Conservation (phyloP, 2,329 filamentous ascomycete genomes). For the Colletotrichum sublineola region DNA sequence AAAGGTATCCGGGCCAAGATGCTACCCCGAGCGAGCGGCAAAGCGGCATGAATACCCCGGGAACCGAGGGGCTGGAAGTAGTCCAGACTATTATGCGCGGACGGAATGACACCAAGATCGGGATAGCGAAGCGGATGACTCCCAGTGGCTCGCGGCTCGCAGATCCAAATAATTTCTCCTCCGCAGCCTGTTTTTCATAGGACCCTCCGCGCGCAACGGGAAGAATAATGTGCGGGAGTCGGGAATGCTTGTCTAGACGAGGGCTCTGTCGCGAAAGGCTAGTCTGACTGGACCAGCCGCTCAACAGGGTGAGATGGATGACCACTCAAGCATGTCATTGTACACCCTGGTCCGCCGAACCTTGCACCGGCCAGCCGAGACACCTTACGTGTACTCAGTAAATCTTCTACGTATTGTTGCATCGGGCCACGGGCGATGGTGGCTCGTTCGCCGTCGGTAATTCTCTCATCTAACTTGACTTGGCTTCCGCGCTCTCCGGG, state of each 20-base stretch:
- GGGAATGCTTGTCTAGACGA: not conserved
- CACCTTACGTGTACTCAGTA: slow-evolving; percentile 19
- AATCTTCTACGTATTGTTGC: slow-evolving; percentile 41
- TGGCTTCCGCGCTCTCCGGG: not conserved
- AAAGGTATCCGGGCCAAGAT: slow-evolving; percentile 38
- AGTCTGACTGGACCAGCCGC: slow-evolving; percentile 7
- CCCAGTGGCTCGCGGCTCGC: not conserved
- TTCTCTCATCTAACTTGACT: slow-evolving; percentile 3
- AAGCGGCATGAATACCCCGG: not conserved
- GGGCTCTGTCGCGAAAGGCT: slow-evolving; percentile 23
- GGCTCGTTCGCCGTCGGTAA: not conserved
- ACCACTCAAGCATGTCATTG: not conserved
- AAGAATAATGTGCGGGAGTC: slow-evolving; percentile 2
- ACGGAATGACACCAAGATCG: not conserved
- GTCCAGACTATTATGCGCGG: not conserved
- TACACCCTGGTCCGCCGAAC: slow-evolving; percentile 20
- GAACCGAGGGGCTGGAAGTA: not conserved
- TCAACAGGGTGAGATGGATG: not conserved
- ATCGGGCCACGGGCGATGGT: not conserved
- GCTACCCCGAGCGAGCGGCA: not conserved
- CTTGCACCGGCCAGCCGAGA: slow-evolving; percentile 32
- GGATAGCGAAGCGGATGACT: not conserved
- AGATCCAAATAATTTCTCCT: slow-evolving; percentile 1
- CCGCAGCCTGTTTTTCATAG: slow-evolving; percentile 7
- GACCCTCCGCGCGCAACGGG: slow-evolving; percentile 5